Evolutionary conservation across 2,329 filamentous ascomycete genomes (phyloP), one percentile per base, ranked within the genome.

Genomic region (Arthroderma sp.): DNA sequence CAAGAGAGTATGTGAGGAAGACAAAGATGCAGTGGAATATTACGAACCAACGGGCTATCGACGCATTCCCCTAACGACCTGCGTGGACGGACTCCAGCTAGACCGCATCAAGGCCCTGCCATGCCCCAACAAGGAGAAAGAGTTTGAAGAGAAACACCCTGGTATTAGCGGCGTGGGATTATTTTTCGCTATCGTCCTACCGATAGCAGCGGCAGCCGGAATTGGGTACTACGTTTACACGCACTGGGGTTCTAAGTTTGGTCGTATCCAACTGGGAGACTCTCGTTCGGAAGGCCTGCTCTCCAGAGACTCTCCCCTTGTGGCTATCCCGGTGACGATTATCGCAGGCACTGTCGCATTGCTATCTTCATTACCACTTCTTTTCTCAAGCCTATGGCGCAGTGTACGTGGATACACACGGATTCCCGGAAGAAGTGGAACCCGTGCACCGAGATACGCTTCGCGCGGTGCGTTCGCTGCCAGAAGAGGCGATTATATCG

Each of bases 171-270:
- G 79, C 27, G 70, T 82, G 37, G 83, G 72, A 32, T 75, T 98
- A 46, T 94, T 96, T 74, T 82, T 96, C 53, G 85, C 86, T 42
- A 78, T 96, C 43, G 64, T 86, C 6, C 66, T 89, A 4, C 87
- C 89, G 0, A 73, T 96, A 47, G 72, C 66, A 1, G 68, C 80
- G 1, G 89, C 91, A 1, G 74, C 69, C 1, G 80, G 71, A 4
- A 72, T 82, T 9, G 91, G 91, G 34, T 95, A 84, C 70, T 95
- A 80, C 65, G 81, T 89, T 15, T 94, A 81, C 71, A 76, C 70
- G 48, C 84, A 84, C 64, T 95, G 86, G 85, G 80, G 80, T 54
- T 79, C 80, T 63, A 93, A 93, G 60, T 94, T 96, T 60, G 91
- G 91, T 7, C 82, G 89, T 60, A 89, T 98, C 59, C 77, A 86